Conservation (phyloP, 2,329 filamentous ascomycete genomes). For the Cytospora piceicola region DNA sequence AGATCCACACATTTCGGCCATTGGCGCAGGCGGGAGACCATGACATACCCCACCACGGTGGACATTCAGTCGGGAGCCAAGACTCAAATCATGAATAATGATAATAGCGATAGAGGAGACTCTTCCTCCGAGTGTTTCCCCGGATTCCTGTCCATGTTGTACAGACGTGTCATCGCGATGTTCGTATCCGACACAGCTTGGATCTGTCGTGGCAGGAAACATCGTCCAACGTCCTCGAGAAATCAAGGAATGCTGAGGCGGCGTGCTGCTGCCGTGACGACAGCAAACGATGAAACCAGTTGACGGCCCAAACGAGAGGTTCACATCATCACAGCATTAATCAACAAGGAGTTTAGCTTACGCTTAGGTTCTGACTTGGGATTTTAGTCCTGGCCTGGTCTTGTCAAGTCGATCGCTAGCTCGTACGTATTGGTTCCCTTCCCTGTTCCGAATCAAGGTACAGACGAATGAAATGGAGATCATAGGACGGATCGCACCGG, state of each 20-base stretch:
- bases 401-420: background rate
- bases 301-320: background rate
- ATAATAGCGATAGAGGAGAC: background rate
- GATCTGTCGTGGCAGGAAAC: conserved; percentile 1
- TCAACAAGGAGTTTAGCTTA: conserved; percentile 8
- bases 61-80: background rate
- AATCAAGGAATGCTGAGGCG: background rate
- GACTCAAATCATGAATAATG: conserved; percentile 8
- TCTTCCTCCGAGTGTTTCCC: background rate
- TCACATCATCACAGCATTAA: background rate
- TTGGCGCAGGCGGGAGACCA: conserved; percentile 2
- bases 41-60: conserved; percentile 13
- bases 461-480: background rate
- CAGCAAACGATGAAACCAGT: background rate
- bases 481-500: background rate
- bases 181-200: conserved; percentile 1
- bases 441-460: conserved; percentile 5
- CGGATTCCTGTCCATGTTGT: background rate
- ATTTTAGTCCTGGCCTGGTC: background rate
- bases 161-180: conserved; percentile 6
- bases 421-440: background rate
- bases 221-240: background rate
- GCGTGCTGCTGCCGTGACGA: background rate
- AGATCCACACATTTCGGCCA: background rate
- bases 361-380: conserved; percentile 11